phyloP scores from a whole-genome alignment of 257 asterid genomes.

The Ilex aquifolium region DNA sequence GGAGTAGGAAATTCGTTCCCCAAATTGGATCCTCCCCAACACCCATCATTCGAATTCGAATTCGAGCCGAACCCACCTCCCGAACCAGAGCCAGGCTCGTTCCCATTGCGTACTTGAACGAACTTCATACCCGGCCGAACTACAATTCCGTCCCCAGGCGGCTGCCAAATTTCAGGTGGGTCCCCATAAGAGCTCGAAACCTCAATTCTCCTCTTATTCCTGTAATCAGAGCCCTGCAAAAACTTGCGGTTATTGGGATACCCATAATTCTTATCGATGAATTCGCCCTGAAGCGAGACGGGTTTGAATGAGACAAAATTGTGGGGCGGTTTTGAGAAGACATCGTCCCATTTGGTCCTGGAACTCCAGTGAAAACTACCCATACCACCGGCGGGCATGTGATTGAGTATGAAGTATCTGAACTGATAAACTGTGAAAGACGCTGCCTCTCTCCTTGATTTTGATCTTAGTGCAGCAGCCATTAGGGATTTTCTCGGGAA shows the following conservation, averaged over 20 bases:
- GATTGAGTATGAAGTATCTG: conserved; percentile 58
- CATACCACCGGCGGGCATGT: conserved; percentile 53
- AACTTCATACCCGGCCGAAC: conserved; percentile 70
- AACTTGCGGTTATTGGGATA: conserved; percentile 8
- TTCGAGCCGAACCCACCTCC: conserved; percentile 55
- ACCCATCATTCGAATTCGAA: conserved; percentile 48
- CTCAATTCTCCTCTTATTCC: conserved; percentile 28
- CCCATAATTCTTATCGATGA: conserved; percentile 19
- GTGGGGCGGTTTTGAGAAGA: conserved; percentile 34
- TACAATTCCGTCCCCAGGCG: conserved; percentile 73
- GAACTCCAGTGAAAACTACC: conserved; percentile 42
- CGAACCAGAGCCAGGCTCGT: conserved; percentile 39
- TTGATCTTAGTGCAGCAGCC: conserved; percentile 89
- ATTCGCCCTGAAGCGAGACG: conserved; percentile 43
- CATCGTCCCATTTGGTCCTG: conserved; percentile 28
- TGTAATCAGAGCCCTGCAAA: conserved; percentile 16
- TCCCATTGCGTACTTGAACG: conserved; percentile 46
- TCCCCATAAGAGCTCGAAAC: conserved; percentile 64
- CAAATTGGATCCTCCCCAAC: conserved; percentile 93
- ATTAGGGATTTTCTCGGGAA: conserved; percentile 22
- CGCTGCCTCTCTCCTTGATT: conserved; percentile 62
- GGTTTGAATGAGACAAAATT: conserved; percentile 52
- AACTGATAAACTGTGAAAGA: conserved; percentile 64
- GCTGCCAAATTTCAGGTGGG: conserved; percentile 99
- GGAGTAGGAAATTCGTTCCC: conserved; percentile 85